Evolutionary conservation across 805 yeast species (phyloP), one percentile per base, ranked within the genome.

Genomic region (Candida silvatica): DNA sequence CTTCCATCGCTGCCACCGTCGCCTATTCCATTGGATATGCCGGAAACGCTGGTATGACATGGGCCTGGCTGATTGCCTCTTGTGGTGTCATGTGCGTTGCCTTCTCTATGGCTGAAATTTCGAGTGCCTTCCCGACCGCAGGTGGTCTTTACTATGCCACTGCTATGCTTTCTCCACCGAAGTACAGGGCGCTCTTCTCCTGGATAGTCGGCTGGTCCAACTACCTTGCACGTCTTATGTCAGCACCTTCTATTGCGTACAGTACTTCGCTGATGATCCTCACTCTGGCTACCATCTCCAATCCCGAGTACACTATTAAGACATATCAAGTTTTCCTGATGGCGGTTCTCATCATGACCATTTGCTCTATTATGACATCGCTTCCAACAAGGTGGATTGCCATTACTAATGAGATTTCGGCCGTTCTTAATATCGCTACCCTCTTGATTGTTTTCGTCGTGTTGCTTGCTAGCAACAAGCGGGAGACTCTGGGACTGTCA

Each of bases 81-180:
- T 38, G 66, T 23, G 74, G 78, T 26, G 66, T 79, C 36, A 60
- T 70, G 34, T 62, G 68, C 4, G 82, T 78, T 31, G 80, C 81
- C 9, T 59, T 66, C 29, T 67, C 77, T 15, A 62, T 79, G 70
- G 82, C 82, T 0, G 85, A 79, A 49, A 62, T 78, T 22, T 69
- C 80, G 9, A 66, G 74, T 18, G 75, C 81, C 4, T 73, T 72
- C 58, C 86, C 86, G 26, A 77, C 81, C 6, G 64, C 79, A 7
- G 73, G 81, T 19, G 85, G 85, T 31, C 66, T 80, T 6, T 81
- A 80, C 33, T 79, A 78, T 45, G 82, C 85, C 39, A 77, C 77
- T 2, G 66, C 74, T 2, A 74, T 74, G 46, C 58, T 77, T 41
- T 70, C 82, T 3, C 82, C 83, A 11, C 71, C 69, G 17, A 62